Base-by-base conservation (phyloP, 495 filamentous ascomycete genomes). In the Penicillium silybi region DNA sequence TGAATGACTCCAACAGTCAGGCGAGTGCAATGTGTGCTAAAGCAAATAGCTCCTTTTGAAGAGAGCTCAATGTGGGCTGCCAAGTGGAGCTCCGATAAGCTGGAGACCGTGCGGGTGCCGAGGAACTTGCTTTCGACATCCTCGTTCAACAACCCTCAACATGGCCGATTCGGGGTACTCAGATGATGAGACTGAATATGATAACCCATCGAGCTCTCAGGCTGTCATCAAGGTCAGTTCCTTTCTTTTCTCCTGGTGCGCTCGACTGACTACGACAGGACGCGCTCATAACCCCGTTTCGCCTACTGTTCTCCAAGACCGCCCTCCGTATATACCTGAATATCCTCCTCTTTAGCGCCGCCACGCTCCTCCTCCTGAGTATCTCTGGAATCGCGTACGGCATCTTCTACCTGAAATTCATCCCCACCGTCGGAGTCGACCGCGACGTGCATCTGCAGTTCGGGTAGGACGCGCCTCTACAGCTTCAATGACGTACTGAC, bases 361-460 rank as follows among this genome's bases (percentile, higher is more conserved):
- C 85, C 1, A 80, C 78, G 11, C 25, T 80, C 7, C 57, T 79
- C 32, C 77, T 96, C 37, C 64, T 88, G 25, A 79, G 71, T 17
- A 64, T 89, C 18, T 84, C 90, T 2, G 73, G 77, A 2, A 46
- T 85, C 19, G 85, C 84, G 6, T 96, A 96, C 64, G 71, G 78
- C 16, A 59, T 88, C 8, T 93, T 96, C 66, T 97, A 96, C 74
- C 77, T 82, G 63, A 80, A 80, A 53, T 90, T 88, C 66, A 83
- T 98, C 27, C 93, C 93, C 1, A 83, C 86, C 40, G 70, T 83
- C 29, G 78, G 80, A 43, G 75, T 86, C 34, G 76, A 82, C 20
- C 77, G 86, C 29, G 75, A 83, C 15, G 74, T 95, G 7, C 83
- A 95, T 71, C 64, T 97, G 23, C 89, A 95, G 65, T 96, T 90